phyloP scores from a whole-genome alignment of 306 rosid genomes.

The Prunus mira region DNA sequence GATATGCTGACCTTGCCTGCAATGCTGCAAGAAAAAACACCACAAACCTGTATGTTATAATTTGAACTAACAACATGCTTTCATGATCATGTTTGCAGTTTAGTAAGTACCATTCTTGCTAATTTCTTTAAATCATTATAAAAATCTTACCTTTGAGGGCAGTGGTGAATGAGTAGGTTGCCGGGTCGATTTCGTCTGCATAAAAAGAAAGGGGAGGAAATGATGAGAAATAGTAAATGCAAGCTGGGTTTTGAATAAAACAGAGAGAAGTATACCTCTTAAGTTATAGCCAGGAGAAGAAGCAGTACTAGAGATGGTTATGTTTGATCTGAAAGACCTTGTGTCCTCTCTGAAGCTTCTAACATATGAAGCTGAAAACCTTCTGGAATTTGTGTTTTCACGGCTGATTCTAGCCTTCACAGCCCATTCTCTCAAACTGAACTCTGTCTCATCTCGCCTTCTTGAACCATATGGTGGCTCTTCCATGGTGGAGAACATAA shows the following conservation, averaged over 20 bases:
- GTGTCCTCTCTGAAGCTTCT: conserved; percentile 88
- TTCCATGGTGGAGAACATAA: conserved; percentile 49
- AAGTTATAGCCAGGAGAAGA: conserved; percentile 84
- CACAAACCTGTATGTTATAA: not conserved
- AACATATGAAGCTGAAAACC: conserved; percentile 78
- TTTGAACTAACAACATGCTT: not conserved
- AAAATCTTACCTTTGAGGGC: conserved; percentile 68
- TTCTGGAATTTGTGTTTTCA: conserved; percentile 60
- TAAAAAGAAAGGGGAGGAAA: conserved; percentile 3
- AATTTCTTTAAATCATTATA: not conserved
- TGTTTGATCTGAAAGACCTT: conserved; percentile 75
- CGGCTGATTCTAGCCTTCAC: conserved; percentile 48
- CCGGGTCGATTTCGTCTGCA: conserved; percentile 91
- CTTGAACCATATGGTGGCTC: conserved; percentile 36
- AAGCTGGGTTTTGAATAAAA: not conserved
- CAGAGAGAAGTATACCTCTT: conserved; percentile 40
- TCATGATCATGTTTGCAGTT: too few species aligned
- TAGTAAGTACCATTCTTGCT: not conserved
- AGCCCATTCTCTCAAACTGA: conserved; percentile 67
- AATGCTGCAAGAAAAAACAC: conserved; percentile 52
- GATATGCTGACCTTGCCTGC: conserved; percentile 63
- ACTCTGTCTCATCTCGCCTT: conserved; percentile 62
- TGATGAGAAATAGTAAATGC: conserved; percentile 5
- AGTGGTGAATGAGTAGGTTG: conserved; percentile 82
- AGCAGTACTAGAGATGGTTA: conserved; percentile 79